Percentiles rank a stretch among this genome's conserved stretches.
Evolutionary conservation across 345 rosid genomes (phyloP).

Genomic region (Triadica sebifera): DNA sequence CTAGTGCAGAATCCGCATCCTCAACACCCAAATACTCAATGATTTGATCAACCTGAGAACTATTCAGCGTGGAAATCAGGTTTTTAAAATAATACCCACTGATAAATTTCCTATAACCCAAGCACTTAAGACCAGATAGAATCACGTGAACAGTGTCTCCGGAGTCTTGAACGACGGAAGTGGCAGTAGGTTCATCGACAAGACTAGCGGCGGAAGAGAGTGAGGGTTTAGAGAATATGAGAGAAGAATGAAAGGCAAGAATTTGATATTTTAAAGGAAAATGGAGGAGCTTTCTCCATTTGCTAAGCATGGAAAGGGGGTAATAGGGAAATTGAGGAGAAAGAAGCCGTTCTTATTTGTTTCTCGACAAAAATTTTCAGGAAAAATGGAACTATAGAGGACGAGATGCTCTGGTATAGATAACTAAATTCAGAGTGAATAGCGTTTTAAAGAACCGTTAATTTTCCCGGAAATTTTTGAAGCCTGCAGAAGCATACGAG

Average conservation of each 20-base stretch:
- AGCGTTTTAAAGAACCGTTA: neutral
- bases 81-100: constrained; percentile 35
- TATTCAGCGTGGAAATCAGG: constrained; percentile 38
- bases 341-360: neutral
- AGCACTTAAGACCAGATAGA: constrained; percentile 40
- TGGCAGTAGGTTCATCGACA: neutral
- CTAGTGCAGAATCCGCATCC: constrained; percentile 45
- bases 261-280: constrained; percentile 7
- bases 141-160: constrained; percentile 40
- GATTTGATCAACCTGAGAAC: constrained; percentile 45
- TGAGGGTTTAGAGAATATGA: constrained; percentile 5
- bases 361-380: neutral
- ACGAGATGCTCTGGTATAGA: constrained; percentile 6
- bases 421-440: neutral
- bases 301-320: constrained; percentile 18
- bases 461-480: constrained; percentile 32
- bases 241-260: neutral
- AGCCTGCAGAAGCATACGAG: neutral
- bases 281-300: constrained; percentile 13
- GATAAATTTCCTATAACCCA: constrained; percentile 45
- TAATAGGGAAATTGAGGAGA: neutral
- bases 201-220: constrained; percentile 1
- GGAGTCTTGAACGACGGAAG: neutral
- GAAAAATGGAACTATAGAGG: constrained; percentile 8
- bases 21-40: constrained; percentile 41